phyloP scores from a whole-genome alignment of 2,329 filamentous ascomycete genomes.

The Herpotrichia juniperi region DNA sequence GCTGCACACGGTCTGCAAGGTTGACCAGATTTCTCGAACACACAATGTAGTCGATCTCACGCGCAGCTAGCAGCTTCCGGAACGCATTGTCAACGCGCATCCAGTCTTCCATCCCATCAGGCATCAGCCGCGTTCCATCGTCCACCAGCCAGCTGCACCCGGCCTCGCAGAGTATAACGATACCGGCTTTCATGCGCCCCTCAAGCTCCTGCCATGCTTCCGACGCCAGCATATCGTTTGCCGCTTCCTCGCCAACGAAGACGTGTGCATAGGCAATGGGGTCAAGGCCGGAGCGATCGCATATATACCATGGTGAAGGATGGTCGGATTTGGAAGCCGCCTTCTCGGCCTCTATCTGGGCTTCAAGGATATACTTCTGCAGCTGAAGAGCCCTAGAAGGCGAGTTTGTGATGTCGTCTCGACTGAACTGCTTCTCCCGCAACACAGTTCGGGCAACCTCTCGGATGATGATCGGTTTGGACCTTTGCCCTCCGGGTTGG shows the following conservation, averaged over 20 bases:
- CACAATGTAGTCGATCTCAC: slow-evolving; percentile 25
- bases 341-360: slow-evolving; percentile 42
- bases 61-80: slow-evolving; percentile 19
- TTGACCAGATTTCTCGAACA: slow-evolving; percentile 17
- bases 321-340: slow-evolving; percentile 1
- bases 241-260: slow-evolving; percentile 36
- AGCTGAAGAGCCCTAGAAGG: slow-evolving; percentile 39
- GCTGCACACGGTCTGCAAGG: slow-evolving; percentile 21
- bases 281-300: slow-evolving; percentile 53
- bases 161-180: slow-evolving; percentile 50
- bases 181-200: slow-evolving; percentile 37
- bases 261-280: slow-evolving; percentile 49
- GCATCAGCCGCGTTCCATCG: slow-evolving; percentile 48
- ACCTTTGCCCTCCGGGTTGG: too few species aligned
- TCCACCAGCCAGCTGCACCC: slow-evolving; percentile 42
- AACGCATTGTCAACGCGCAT: slow-evolving; percentile 28
- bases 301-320: slow-evolving; percentile 43
- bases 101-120: slow-evolving; percentile 31
- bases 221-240: slow-evolving; percentile 24
- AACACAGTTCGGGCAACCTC: slow-evolving; percentile 50
- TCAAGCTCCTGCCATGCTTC: slow-evolving; percentile 38
- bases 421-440: slow-evolving; percentile 37
- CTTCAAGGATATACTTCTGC: slow-evolving; percentile 47
- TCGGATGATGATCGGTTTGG: slow-evolving; percentile 30
- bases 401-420: slow-evolving; percentile 39